These are phyloP conservation scores for Hanseniaspora meyeri DNA, from an alignment of 805 yeast species.

Conservation along the genomic window DNA sequence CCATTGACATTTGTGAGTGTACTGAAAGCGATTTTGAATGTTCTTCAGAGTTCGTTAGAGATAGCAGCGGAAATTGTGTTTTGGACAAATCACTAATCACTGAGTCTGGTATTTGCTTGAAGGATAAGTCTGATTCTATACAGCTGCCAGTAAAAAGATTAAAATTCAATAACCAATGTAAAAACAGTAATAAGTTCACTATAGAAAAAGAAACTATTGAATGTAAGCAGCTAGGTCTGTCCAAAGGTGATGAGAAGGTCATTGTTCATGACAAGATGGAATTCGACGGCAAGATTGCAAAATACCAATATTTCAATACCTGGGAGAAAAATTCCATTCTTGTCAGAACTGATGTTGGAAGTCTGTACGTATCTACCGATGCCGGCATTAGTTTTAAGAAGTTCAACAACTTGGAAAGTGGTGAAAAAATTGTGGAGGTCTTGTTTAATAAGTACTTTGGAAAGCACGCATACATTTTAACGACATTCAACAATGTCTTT, in stretches of 20 bases:
- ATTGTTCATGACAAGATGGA: slow-evolving; percentile 28
- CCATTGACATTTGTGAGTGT: slow-evolving; percentile 44
- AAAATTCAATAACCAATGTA: slow-evolving; percentile 37
- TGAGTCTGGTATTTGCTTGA: slow-evolving; percentile 19
- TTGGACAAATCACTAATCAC: slow-evolving; percentile 23
- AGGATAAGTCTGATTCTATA: slow-evolving; percentile 14
- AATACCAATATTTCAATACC: slow-evolving; percentile 39
- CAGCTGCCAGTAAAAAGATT: slow-evolving; percentile 27
- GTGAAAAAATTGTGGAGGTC: slow-evolving; percentile 40
- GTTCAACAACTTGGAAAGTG: slow-evolving; percentile 25
- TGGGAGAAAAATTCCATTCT: slow-evolving; percentile 53
- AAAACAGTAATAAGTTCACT: slow-evolving; percentile 14
- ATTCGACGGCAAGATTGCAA: slow-evolving; percentile 41
- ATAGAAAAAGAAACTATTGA: slow-evolving; percentile 23
- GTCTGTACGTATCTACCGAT: slow-evolving; percentile 55
- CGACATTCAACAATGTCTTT: slow-evolving; percentile 39
- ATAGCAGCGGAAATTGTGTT: slow-evolving; percentile 37
- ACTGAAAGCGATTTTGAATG: slow-evolving; percentile 51
- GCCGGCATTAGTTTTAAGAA: slow-evolving; percentile 44
- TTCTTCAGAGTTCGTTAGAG: slow-evolving; percentile 33
- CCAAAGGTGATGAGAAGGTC: slow-evolving; percentile 25
- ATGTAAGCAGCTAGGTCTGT: slow-evolving; percentile 20
- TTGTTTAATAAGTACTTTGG: slow-evolving; percentile 41
- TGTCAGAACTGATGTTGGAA: slow-evolving; percentile 40
- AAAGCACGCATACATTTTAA: slow-evolving; percentile 30